phyloP scores from a whole-genome alignment of 371 early-diverging fungal species.

The Parasitella parasitica region DNA sequence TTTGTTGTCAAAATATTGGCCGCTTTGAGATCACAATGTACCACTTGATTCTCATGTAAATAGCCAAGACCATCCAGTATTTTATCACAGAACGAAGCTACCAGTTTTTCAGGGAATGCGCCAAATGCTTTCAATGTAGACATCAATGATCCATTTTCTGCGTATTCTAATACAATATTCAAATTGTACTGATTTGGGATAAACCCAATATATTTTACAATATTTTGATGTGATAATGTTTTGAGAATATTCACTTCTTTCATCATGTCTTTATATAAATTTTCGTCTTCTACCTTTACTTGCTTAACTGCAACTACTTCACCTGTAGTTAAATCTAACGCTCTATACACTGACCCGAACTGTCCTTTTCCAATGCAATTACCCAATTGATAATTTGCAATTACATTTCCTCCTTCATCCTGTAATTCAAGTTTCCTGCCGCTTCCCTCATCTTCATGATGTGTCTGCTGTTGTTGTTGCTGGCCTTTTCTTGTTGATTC shows the following conservation, averaged over 20 bases:
- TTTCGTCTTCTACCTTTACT: conserved; percentile 69
- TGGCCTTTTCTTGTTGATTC: not conserved
- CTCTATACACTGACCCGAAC: conserved; percentile 86
- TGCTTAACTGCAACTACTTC: conserved; percentile 89
- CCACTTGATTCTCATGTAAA: conserved; percentile 86
- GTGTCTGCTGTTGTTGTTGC: not conserved
- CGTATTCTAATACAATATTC: conserved; percentile 88
- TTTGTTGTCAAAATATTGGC: conserved; percentile 95
- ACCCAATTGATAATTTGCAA: conserved; percentile 72
- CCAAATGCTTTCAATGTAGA: conserved; percentile 91
- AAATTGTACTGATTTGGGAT: conserved; percentile 70
- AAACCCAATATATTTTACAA: conserved; percentile 88
- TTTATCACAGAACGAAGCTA: conserved; percentile 87
- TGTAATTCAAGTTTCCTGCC: conserved; percentile 23
- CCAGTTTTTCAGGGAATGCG: conserved; percentile 90
- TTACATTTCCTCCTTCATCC: conserved; percentile 46
- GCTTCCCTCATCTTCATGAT: not conserved
- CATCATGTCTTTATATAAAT: conserved; percentile 56
- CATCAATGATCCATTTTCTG: conserved; percentile 94
- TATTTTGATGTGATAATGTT: conserved; percentile 74
- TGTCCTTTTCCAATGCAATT: conserved; percentile 93
- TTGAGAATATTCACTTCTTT: conserved; percentile 76
- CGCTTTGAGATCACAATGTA: conserved; percentile 97
- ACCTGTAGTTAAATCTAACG: conserved; percentile 82
- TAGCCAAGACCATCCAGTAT: conserved; percentile 89